Base-by-base conservation (phyloP, 1,139 yeast species). In the Debaryomyces singareniensis region DNA sequence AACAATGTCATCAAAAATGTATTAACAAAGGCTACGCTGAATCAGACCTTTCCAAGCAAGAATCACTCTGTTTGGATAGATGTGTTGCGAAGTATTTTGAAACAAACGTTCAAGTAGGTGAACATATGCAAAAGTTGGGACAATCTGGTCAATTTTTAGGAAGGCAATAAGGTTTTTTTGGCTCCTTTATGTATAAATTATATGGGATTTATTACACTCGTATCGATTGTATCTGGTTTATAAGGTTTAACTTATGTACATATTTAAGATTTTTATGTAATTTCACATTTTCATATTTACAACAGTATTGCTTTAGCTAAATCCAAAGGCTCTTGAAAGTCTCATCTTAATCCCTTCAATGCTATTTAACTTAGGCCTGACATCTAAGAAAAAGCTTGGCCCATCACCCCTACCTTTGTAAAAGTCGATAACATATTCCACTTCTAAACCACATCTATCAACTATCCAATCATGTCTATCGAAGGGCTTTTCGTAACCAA, bases 61-160 rank as follows among this genome's bases (percentile, higher is more conserved):
- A 91, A 63, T 77, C 91, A 28, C 70, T 85, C 35, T 91, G 99
- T 60, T 72, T 93, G 45, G 99, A 91, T 65, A 80, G 98, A 70
- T 91, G 99, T 67, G 98, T 91, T 39, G 77, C 95, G 49, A 91
- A 91, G 62, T 91, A 91, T 63, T 93, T 93, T 48, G 96, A 87
- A 49, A 87, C 95, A 44, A 91, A 91, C 58, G 93, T 86, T 43
- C 84, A 87, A 65, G 96, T 93, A 42, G 97, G 97, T 44, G 97
- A 89, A 51, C 72, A 77, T 56, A 79, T 80, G 87, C 87, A 80
- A 61, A 71, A 75, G 51, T 60, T 80, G 58, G 89, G 89, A 30
- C 81, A 67, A 50, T 56, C 65, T 27, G 71, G 72, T 39, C 68
- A 60, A 43, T 65, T 68, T 49, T 63, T 68, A 69, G 73, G 73